Conservation (phyloP, 768 basidiomycete species). For the Russula abietina region DNA sequence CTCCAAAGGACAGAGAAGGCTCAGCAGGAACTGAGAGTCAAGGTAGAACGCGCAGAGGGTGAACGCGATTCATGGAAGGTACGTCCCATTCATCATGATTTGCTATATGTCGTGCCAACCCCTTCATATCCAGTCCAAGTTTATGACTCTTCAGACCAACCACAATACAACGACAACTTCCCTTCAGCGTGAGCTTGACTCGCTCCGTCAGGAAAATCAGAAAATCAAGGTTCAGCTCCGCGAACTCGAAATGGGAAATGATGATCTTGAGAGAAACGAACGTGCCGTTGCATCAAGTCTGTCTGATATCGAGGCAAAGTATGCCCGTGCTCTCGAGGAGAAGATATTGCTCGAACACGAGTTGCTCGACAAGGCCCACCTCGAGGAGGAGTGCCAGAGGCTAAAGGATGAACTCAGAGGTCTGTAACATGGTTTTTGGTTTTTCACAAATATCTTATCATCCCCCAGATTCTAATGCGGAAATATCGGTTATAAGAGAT, state of each 20-base stretch:
- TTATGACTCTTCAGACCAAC: slow-evolving; percentile 80
- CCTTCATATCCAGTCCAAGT: slow-evolving; percentile 54
- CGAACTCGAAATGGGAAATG: slow-evolving; percentile 95
- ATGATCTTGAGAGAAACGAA: slow-evolving; percentile 93
- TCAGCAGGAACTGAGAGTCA: slow-evolving; percentile 72
- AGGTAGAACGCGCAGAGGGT: slow-evolving; percentile 58
- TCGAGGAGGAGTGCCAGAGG: slow-evolving; percentile 89
- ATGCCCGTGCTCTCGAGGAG: slow-evolving; percentile 88
- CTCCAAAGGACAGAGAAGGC: slow-evolving; percentile 81
- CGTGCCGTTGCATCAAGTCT: slow-evolving; percentile 78
- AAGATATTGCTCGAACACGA: slow-evolving; percentile 97
- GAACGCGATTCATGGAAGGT: slow-evolving; percentile 96
- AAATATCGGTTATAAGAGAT: slow-evolving; percentile 77
- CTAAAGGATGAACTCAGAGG: slow-evolving; percentile 91
- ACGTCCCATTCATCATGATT: slow-evolving; percentile 26
- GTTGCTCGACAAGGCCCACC: slow-evolving; percentile 77
- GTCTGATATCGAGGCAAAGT: slow-evolving; percentile 80
- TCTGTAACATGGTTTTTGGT: slow-evolving; percentile 32
- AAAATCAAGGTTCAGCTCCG: slow-evolving; percentile 66
- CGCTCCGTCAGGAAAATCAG: slow-evolving; percentile 68
- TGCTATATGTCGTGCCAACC: slow-evolving; percentile 14
- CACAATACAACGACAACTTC: slow-evolving; percentile 89
- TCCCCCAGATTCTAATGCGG: slow-evolving; percentile 70
- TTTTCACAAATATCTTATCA: slow-evolving; percentile 12
- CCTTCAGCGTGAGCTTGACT: slow-evolving; percentile 87